These are phyloP conservation scores for Penicillium desertorum DNA, from an alignment of 495 filamentous ascomycete species.

Conservation along the genomic window DNA sequence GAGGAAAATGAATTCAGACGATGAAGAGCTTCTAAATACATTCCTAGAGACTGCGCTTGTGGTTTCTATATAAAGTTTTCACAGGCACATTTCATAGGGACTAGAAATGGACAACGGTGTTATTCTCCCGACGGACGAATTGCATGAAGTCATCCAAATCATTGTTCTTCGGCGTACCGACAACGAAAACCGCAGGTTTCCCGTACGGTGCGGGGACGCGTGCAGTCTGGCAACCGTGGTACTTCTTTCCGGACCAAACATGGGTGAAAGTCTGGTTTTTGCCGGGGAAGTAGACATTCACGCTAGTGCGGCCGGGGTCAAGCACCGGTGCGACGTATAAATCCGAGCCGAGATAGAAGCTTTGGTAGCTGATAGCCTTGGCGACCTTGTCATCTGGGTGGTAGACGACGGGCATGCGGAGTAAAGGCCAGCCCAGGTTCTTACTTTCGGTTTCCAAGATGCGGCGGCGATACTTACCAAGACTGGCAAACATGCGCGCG, in stretches of 20 bases:
- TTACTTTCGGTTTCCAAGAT: constrained; percentile 30
- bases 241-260: constrained; percentile 23
- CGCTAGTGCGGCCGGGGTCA: constrained; percentile 18
- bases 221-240: constrained; percentile 21
- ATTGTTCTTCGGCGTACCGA: constrained; percentile 21
- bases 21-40: too few relatives aligned
- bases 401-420: constrained; percentile 30
- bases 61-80: too few relatives aligned
- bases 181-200: constrained; percentile 29
- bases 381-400: constrained; percentile 23
- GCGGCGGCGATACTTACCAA: constrained; percentile 22
- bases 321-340: constrained; percentile 29
- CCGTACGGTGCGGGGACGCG: constrained; percentile 22
- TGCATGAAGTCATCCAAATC: constrained; percentile 23
- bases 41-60: too few relatives aligned
- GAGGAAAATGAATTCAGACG: too few relatives aligned
- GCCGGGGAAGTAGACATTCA: constrained; percentile 28
- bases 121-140: constrained; percentile 24
- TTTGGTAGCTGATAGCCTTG: constrained; percentile 27
- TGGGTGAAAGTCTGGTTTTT: constrained; percentile 21
- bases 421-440: constrained; percentile 24
- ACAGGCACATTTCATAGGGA: too few relatives aligned
- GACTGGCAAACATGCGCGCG: constrained; percentile 27
- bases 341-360: constrained; percentile 28
- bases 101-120: constrained; percentile 20